Evolutionary conservation across 2,329 filamentous ascomycete species (phyloP), one percentile per base, ranked within the genome.

Genomic region (Cadophora sp.): DNA sequence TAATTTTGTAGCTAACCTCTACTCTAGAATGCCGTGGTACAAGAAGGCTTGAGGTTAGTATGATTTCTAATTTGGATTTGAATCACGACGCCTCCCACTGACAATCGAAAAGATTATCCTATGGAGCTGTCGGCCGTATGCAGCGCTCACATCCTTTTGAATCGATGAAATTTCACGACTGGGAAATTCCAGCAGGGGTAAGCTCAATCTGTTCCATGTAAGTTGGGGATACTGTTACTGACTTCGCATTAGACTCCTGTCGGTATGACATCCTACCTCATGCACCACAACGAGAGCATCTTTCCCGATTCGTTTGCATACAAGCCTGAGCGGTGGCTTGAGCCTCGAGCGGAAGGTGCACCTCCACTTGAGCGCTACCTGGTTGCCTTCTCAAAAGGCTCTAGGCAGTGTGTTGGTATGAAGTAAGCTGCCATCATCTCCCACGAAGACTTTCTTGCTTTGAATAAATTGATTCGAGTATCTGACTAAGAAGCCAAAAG

Each of bases 191-290:
- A 12, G 61, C 62, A 24, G 68, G 69, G 46, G 66, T 68, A 31
- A 61, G 55, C 43, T 12, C 2, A 37, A 11, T 9, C 34, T 37
- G 34, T 12, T 19, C 31, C 43, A 8, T 31, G 22, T 34, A 1
- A 34, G 3, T 11, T n/a, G n/a, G n/a, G 16, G 69, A 34, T 8
- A 37, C 11, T 22, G 12, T 4, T 9, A 37, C 31, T 55, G 31
- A 64, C 46, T 56, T 8, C 3, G 71, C 8, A 69, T 73, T 27
- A 65, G 3, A 80, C 78, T 2, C 77, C 78, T 3, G 76, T 83
- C 19, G 66, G 67, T 9, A 74, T 73, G 71, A 73, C 71, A 16
- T 69, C 71, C 0, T 48, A 72, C 46, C 63, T 70, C 6, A 70
- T 75, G 26, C 72, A 73, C 22, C 56, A 71, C 24, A 69, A 75